Evolutionary conservation across 371 early-diverging fungal species (phyloP), one percentile per base, ranked within the genome.

Genomic region (Paramicrosporidium saccamoebae): DNA sequence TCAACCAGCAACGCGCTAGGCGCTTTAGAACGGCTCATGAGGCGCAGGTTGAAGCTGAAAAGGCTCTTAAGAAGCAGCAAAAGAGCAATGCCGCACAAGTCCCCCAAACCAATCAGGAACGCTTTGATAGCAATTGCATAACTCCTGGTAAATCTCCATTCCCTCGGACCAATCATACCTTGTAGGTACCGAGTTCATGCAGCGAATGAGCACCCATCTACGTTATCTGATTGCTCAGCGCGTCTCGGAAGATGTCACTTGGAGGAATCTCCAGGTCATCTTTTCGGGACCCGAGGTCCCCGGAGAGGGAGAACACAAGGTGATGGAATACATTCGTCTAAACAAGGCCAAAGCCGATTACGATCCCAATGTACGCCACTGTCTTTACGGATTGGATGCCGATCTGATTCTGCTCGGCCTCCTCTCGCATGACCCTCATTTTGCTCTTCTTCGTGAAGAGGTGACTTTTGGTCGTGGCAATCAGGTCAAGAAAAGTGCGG

Each of bases 241-340:
- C 30, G 47, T 88, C 19, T 77, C 74, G 29, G 59, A 50, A 19
- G 75, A 90, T 35, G 62, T 64, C 7, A 58, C 60, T 9, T 96
- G 92, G 90, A 63, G 61, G 44, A 58, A 75, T 28, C 37, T 74
- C 10, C 71, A 78, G 38, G 64, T 88, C 8, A 67, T 98, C 26
- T 52, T 95, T 12, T 82, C 84, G 2, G 88, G 79, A 33, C 77
- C 75, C 18, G 71, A 69, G 14, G 90, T 88, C 3, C 88, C 96
- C 8, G 97, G 99, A 31, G 99, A 98, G 55, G 98, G 98, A 32
- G 98, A 97, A 46, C 98, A 97, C 44, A 98, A 98, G 45, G 84
- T 98, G 34, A 84, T 92, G 79, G 81, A 81, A 37, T 96, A 73
- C 30, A 68, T 98, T 21, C 66, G 98, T 26, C 44, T 57, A 12